These are phyloP conservation scores for Solanum arcanum DNA, from an alignment of 257 asterid genomes.

Conservation along the genomic window DNA sequence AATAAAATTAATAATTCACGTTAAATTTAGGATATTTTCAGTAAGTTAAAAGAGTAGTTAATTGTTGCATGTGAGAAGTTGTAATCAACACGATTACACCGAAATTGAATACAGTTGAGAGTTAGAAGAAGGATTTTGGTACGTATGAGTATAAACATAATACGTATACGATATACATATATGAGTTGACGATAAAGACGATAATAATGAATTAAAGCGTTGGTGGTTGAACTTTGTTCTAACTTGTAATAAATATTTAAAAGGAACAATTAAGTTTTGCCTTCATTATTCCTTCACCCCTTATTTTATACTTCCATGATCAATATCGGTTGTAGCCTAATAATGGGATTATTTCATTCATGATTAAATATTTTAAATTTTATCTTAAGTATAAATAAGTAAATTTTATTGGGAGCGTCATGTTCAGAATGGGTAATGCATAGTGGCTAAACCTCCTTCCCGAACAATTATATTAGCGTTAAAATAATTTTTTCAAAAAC, in stretches of 20 bases:
- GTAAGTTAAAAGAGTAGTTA: not conserved
- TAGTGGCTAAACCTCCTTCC: rapidly evolving
- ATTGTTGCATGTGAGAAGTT: not conserved
- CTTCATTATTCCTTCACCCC: not conserved
- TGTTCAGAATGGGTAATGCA: not conserved
- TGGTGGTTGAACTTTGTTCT: not conserved
- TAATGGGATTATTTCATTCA: rapidly evolving
- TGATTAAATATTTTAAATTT: no score
- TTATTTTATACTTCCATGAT: not conserved
- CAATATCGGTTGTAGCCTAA: no score
- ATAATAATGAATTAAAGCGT: not conserved
- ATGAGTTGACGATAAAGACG: not conserved
- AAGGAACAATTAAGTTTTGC: not conserved
- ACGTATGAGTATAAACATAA: not conserved
- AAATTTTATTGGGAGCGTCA: no score
- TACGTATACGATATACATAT: not conserved
- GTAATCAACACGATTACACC: not conserved
- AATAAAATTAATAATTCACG: no score
- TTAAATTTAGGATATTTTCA: no score
- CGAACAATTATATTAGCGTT: no score
- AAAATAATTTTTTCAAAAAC: no score
- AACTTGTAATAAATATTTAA: not conserved
- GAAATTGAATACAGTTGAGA: not conserved
- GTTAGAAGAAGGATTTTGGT: not conserved
- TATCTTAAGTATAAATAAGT: no score